Evolutionary conservation across 345 rosid genomes (phyloP), one percentile per base, ranked within the genome.

Genomic region (Acer yangbiense): DNA sequence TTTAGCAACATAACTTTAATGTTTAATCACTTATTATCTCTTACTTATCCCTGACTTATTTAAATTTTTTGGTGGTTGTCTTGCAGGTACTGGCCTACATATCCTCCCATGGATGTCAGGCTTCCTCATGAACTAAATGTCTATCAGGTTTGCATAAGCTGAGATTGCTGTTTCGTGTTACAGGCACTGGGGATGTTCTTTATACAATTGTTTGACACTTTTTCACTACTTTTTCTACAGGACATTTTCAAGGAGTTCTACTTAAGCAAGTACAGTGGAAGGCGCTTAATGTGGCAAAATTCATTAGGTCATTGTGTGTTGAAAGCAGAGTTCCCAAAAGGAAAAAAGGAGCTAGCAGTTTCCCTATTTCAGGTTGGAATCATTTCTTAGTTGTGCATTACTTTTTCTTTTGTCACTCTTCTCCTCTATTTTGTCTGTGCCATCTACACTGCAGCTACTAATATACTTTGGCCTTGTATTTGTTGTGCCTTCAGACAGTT

Each of bases 61-160:
- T 58, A 46, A 68, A 35, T 10, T 73, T 3, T 27, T 82, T 27
- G 73, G 32, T 86, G 78, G 20, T 41, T 83, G 76, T 73, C 50
- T 71, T 89, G 84, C 85, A 96, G 99, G 79, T 96, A 92, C 86
- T 96, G 99, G 99, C 99, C 99, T 74, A 96, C 98, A 39, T 96
- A 96, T 86, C 98, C 99, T 21, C 99, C 98, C 55, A 94, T 96
- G 98, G 95, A 91, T 87, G 97, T 96, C 58, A 92, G 98, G 84
- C 98, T 96, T 79, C 99, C 99, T 82, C 98, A 91, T 80, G 99
- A 96, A 81, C 84, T 96, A 80, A 94, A 94, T 87, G 98, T 96
- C 48, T 94, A 96, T 82, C 98, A 96, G 99, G 99, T 92, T 73
- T 77, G 82, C 65, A n/a, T 68, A 79, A 72, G 65, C 55, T 82